Evolutionary conservation across 768 basidiomycete species (phyloP).

Genomic region (Phaffia australis): DNA sequence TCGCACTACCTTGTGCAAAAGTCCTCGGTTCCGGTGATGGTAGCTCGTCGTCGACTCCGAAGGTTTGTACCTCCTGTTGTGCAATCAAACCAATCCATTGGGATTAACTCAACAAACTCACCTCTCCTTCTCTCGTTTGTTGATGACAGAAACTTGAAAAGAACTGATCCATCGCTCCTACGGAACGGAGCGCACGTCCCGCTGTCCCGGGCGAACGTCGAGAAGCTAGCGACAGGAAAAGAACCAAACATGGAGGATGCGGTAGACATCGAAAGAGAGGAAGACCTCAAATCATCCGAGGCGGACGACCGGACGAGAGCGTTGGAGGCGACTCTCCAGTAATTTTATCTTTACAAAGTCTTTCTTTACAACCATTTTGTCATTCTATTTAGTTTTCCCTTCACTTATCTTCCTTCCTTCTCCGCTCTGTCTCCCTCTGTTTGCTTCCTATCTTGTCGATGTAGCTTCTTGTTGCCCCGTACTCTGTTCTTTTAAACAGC

Average conservation of each 20-base stretch:
- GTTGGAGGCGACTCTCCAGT: neutral
- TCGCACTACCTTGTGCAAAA: conserved; percentile 73
- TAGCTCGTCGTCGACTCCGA: conserved; percentile 24
- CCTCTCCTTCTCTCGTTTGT: conserved; percentile 50
- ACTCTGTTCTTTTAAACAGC: too few species aligned
- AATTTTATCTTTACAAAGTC: too few species aligned
- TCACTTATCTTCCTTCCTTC: neutral
- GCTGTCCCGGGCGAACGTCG: conserved; percentile 73
- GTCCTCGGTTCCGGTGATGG: conserved; percentile 93
- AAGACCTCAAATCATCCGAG: conserved; percentile 8
- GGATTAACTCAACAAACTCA: neutral
- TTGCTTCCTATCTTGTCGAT: neutral
- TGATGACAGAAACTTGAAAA: conserved; percentile 73
- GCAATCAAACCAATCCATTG: neutral
- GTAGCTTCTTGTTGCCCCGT: too few species aligned
- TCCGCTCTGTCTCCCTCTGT: neutral
- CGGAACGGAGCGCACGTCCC: conserved; percentile 71
- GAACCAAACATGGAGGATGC: conserved; percentile 58
- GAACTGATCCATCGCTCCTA: conserved; percentile 44
- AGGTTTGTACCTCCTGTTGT: neutral
- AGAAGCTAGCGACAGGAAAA: conserved; percentile 64
- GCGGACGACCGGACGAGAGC: conserved; percentile 7
- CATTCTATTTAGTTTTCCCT: neutral
- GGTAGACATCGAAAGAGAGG: conserved; percentile 44
- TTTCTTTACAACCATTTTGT: neutral